A percentile compares a stretch with the other conserved stretches of the same genome.
phyloP scores from a whole-genome alignment of 176 grass and related monocot species.

The Oryza australiensis region DNA sequence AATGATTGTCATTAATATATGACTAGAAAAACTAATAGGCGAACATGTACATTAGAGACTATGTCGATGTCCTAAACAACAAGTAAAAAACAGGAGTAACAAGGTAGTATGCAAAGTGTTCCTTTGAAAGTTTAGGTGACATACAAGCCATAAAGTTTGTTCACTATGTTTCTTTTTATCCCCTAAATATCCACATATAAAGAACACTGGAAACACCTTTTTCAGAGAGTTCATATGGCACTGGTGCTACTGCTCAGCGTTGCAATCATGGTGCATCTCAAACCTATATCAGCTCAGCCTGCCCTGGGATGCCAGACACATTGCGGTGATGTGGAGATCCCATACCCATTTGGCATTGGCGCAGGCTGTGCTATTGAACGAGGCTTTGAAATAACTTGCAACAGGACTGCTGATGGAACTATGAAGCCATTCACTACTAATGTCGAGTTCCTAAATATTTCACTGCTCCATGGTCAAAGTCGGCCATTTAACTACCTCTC shows the following conservation, averaged over 20 bases:
- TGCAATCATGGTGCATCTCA: background rate
- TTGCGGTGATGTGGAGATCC: slow-evolving; percentile 16
- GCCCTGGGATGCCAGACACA: background rate
- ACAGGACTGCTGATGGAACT: background rate
- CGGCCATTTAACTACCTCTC: background rate
- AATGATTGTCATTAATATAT: no score
- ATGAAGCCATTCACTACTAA: background rate
- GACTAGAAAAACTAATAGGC: no score
- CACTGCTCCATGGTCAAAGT: background rate
- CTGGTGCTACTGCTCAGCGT: background rate
- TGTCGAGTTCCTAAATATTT: background rate
- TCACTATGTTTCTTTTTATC: no score
- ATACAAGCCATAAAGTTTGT: no score
- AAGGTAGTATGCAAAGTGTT: no score
- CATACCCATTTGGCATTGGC: slow-evolving; percentile 27
- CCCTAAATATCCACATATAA: no score
- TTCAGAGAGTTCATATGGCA: no score
- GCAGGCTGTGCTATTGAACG: background rate
- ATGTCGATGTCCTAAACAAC: no score
- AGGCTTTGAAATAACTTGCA: slow-evolving; percentile 12
- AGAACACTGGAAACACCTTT: background rate
- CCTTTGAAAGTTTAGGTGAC: no score
- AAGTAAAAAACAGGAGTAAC: no score
- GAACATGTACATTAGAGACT: no score
- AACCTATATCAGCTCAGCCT: background rate